Evolutionary conservation across 768 basidiomycete genomes (phyloP).

Genomic region (Pisolithus albus): DNA sequence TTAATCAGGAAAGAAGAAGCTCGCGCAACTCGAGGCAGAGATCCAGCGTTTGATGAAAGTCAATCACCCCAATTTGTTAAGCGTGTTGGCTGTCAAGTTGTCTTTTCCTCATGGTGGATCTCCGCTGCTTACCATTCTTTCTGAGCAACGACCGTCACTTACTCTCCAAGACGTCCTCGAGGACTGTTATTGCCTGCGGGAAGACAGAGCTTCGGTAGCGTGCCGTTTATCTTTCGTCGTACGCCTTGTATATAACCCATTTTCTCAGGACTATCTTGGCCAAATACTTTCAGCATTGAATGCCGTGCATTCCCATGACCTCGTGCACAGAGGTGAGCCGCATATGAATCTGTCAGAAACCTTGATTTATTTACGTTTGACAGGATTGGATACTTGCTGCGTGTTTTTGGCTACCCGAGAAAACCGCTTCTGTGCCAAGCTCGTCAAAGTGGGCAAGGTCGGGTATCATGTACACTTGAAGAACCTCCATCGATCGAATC

Average conservation of each 20-base stretch:
- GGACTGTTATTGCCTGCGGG: constrained; percentile 66
- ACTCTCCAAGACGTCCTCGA: constrained; percentile 70
- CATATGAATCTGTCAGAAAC: not conserved
- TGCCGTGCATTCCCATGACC: constrained; percentile 53
- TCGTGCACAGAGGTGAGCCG: constrained; percentile 62
- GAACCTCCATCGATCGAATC: constrained; percentile 81
- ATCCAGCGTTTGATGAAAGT: constrained; percentile 53
- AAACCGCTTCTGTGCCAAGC: constrained; percentile 47
- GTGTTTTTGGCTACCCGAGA: constrained; percentile 55
- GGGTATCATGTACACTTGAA: constrained; percentile 65
- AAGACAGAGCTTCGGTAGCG: constrained; percentile 61
- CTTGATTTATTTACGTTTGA: constrained; percentile 4
- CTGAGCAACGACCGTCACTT: constrained; percentile 62
- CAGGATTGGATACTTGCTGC: constrained; percentile 53
- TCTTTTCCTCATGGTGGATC: constrained; percentile 42
- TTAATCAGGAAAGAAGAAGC: constrained; percentile 54
- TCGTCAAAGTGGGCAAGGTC: constrained; percentile 68
- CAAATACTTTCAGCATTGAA: constrained; percentile 70
- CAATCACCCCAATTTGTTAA: constrained; percentile 59
- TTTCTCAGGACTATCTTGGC: constrained; percentile 58
- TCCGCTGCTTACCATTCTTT: constrained; percentile 57
- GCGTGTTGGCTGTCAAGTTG: constrained; percentile 62
- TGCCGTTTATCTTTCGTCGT: constrained; percentile 1
- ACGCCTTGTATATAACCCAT: not conserved
- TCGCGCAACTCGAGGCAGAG: constrained; percentile 59